Base-by-base conservation (phyloP, 805 yeast genomes). In the Saturnispora silvae region DNA sequence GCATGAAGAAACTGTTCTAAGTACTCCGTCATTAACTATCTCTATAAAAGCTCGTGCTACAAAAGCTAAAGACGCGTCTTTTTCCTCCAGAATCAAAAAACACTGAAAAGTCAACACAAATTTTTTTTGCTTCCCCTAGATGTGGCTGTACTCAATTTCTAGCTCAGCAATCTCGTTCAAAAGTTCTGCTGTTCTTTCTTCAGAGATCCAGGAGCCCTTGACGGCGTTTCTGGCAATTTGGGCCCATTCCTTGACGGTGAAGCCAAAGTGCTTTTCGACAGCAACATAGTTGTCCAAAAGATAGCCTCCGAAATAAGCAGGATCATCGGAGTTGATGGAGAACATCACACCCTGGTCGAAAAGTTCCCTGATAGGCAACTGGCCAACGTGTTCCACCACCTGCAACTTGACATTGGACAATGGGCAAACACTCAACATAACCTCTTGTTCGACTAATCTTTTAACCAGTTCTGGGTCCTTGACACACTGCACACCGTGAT, bases 281-380 rank as follows among this genome's bases (percentile, higher is more conserved):
- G 69, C 70, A 22, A 70, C 52, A 56, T 81, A 82, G 57, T 81
- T 82, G 52, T 82, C 89, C 45, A 82, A 60, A 45, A 81, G 74
- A 57, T 81, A 81, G n/a, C 85, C 89, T 33, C 89, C 89, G 52
- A 82, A 82, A 54, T 82, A 82, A 3, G 92, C 82, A 28, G 86
- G 86, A 52, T 78, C 86, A 52, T 78, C 85, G 3, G 82, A 75
- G 57, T 83, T 83, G 54, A 82, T 64, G 30, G 85, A 76, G 56
- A 83, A 78, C 20, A 84, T 78, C 17, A 81, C 79, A 43, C 70
- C 65, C 22, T 64, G 62, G 7, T 77, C 81, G 34, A 83, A 56
- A 46, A 79, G 72, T 47, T 64, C 58, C 34, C 65, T 63, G 43
- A 82, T 65, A 32, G 94, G 94, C 44, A 82, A 60, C 49, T 83